Evolutionary conservation across 1,284 basidiomycete species (phyloP), one percentile per base, ranked within the genome.

Genomic region (Limonomyces culmigenus): DNA sequence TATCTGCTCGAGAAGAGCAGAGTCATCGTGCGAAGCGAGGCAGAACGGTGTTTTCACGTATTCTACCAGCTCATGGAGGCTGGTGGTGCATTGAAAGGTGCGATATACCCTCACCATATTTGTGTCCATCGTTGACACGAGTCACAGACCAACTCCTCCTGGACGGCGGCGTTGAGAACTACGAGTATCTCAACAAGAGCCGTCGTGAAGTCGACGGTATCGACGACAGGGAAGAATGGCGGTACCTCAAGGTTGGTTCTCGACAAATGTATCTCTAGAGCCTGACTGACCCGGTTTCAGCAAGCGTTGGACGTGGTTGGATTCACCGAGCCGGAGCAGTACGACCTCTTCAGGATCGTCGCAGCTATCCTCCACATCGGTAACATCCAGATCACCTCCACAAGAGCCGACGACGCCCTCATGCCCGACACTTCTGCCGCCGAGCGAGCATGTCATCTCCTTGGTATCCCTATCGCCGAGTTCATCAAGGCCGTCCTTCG

Each of bases 1-100:
- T 99, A 99, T 53, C 65, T 99, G 29, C 62, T 99, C 33, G 95
- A 99, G 64, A 98, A 98, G 67, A 93, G 89, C 52, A 63, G 95
- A 47, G 92, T 99, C 1, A 86, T 91, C 2, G 70, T 76, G n/a
- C 65, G 92, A 33, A 85, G 75, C 43, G 74, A 79, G 41, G 84
- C 84, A 0, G 95, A 99, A 55, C 69, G 95, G 35, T 84, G 73
- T 51, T 99, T 98, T 54, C 95, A 98, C 52, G 84, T 97, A 3
- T 98, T 99, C 56, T 99, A 98, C 55, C 91, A 97, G 58, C 56
- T 88, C 18, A 55, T 83, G 51, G 79, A 75, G 27, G 80, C 74
- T 15, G 75, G 63, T 38, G 67, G 62, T 15, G 54, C 53, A 19
- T 51, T 91, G 36, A 79, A 74, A 55, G 71, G 85, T 81, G 42